Conservation (phyloP, 129 eudicot species). For the Gnaphalium uliginosum region DNA sequence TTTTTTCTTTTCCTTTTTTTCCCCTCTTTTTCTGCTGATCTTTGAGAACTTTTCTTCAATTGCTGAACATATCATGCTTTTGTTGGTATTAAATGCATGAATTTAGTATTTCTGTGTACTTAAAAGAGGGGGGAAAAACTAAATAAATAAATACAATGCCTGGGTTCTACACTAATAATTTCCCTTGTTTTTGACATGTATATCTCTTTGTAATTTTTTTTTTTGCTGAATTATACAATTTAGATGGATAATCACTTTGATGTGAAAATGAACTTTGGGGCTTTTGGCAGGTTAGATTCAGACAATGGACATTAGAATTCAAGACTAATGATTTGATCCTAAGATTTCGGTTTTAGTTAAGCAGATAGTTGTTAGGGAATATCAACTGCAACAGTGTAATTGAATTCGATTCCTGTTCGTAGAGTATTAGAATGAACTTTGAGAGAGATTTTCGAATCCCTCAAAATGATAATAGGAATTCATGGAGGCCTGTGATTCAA, state of each 20-base stretch:
- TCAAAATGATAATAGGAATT: conserved; percentile 8
- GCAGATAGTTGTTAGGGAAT: background rate
- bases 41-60: background rate
- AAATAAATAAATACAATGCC: background rate
- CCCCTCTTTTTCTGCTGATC: background rate
- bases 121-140: background rate
- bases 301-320: conserved; percentile 9
- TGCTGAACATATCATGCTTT: too few species aligned
- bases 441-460: conserved; percentile 43
- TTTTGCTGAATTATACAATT: conserved; percentile 1
- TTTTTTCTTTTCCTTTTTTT: background rate
- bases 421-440: conserved; percentile 40
- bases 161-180: background rate
- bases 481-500: conserved; percentile 21
- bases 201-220: background rate
- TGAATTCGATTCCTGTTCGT: background rate
- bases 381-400: background rate
- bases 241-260: conserved; percentile 14
- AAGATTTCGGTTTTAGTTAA: conserved; percentile 2
- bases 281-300: conserved; percentile 31
- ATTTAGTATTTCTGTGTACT: conserved; percentile 24
- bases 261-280: conserved; percentile 16
- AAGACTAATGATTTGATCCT: background rate
- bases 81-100: conserved; percentile 20
- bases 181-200: background rate